Base-by-base conservation (phyloP, 768 basidiomycete species). In the Lactarius hatsudake region DNA sequence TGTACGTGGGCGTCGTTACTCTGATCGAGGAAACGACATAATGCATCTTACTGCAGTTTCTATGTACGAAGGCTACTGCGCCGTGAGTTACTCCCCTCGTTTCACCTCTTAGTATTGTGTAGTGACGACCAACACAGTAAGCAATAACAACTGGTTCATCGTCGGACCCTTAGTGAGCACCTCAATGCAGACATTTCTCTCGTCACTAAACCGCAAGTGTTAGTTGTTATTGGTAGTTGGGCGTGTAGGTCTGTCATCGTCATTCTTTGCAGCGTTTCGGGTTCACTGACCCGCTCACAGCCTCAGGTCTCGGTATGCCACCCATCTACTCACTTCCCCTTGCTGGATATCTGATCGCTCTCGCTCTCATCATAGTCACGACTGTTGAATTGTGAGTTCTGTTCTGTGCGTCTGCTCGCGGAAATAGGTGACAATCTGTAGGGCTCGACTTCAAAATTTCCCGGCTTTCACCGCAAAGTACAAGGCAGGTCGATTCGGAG, bases 81-180 rank as follows among this genome's bases (percentile, higher is more conserved):
- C 17, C 43, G 70, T 71, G 43, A 54, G 70, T 12, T 7, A 53
- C 62, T 23, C 6, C 56, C 8, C 18, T 30, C 32, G 32, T 34
- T 55, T 9, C 53, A n/a, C 15, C n/a, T n/a, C 54, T 9, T 28
- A 61, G 51, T 40, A 12, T 17, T 32, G 36, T 54, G 30, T 36
- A 58, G 40, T 65, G n/a, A 67, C 43, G 28, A 9, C 32, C n/a
- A 13, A 8, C n/a, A 3, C 20, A 71, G 70, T 71, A 56, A 71
- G 70, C 70, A 71, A 70, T 15, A 36, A 59, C 7, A 71, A 70
- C 42, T 64, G 69, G 70, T 64, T n/a, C 20, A 58, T 71, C 6
- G 15, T 66, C 20, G 62, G 45, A 2, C 65, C 69, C 15, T 23
- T 69, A 62, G 70, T 71, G 43, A 66, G 38, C 20, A 13, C 13